Base-by-base conservation (phyloP, 306 rosid genomes). In the Adenanthera pavonina region DNA sequence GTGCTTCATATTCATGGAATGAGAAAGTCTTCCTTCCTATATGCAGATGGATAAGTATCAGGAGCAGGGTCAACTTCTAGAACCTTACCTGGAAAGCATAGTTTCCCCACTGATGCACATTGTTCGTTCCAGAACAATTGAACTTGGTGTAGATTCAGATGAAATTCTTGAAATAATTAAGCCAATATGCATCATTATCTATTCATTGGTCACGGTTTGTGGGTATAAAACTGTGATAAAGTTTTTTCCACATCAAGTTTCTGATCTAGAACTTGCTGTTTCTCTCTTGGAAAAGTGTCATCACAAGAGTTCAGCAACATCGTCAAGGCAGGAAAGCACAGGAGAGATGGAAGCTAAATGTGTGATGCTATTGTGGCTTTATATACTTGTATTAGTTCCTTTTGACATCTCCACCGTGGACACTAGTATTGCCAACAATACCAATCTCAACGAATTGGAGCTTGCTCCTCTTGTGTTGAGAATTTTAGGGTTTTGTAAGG, bases 261-360 rank as follows among this genome's bases (percentile, higher is more conserved):
- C 98, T 12, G 99, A 95, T 88, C 90, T 93, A 79, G 99, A 95
- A 84, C 94, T 93, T 54, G 99, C 98, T 17, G 98, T 92, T 5
- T 92, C 96, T 64, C 96, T 95, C 43, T 51, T 92, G 73, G 96
- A 95, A 82, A 95, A 83, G 84, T 95, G 96, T 74, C 97, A 90
- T 59, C 71, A 54, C 71, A 84, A 84, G 17, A 87, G 77, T 25
- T 88, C 99, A 0, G 89, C 56, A 62, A 62, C 99, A 2, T 87
- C 97, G 7, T 48, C 75, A 83, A 83, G 97, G 82, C 91, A 90
- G 75, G 98, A 95, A 76, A 95, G 99, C 85, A 91, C 97, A 2
- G 98, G 97, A 67, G 97, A 90, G 85, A 93, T 89, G 94, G 99
- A 95, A 85, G 94, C 97, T 65, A 90, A 95, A 80, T 93, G 97